phyloP scores from a whole-genome alignment of 352 stramenopile species.

The Globisporangium splendens region DNA sequence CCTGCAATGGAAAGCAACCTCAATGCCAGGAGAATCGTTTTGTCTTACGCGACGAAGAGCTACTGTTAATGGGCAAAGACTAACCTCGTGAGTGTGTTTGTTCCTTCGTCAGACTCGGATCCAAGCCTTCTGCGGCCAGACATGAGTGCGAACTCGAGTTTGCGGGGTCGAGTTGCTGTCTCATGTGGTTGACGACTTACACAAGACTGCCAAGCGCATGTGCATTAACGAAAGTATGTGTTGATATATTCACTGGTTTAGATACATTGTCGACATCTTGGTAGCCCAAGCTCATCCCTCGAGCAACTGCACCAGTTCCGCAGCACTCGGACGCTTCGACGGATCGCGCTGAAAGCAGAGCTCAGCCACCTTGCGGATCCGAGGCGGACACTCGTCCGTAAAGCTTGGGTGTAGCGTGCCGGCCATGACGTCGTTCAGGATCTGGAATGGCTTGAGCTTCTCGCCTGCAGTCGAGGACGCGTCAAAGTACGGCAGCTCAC shows the following conservation, averaged over 20 bases:
- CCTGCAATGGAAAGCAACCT: no score
- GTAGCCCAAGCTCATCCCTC: conserved; percentile 7
- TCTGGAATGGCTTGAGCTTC: conserved; percentile 34
- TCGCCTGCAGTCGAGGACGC: conserved; percentile 19
- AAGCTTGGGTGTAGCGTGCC: conserved; percentile 41
- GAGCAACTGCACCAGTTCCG: conserved; percentile 37
- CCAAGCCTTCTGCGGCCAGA: no score
- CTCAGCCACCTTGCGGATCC: conserved; percentile 31
- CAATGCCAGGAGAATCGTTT: no score
- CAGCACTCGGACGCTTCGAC: conserved; percentile 27
- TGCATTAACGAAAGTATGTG: no score
- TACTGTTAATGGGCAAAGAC: no score
- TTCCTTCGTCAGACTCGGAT: no score
- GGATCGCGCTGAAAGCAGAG: conserved; percentile 46
- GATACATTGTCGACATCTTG: conserved; percentile 9
- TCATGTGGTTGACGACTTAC: no score
- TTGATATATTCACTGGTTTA: not conserved
- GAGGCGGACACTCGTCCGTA: conserved; percentile 29
- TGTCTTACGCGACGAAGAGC: no score
- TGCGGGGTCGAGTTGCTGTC: no score
- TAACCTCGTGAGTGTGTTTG: no score
- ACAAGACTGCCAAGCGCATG: no score
- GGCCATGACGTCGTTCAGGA: conserved; percentile 38
- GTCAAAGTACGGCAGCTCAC: conserved; percentile 24
- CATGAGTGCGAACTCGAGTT: no score